Evolutionary conservation across 2,329 filamentous ascomycete species (phyloP), one percentile per base, ranked within the genome.

Genomic region (Paecilomyces fulvus): DNA sequence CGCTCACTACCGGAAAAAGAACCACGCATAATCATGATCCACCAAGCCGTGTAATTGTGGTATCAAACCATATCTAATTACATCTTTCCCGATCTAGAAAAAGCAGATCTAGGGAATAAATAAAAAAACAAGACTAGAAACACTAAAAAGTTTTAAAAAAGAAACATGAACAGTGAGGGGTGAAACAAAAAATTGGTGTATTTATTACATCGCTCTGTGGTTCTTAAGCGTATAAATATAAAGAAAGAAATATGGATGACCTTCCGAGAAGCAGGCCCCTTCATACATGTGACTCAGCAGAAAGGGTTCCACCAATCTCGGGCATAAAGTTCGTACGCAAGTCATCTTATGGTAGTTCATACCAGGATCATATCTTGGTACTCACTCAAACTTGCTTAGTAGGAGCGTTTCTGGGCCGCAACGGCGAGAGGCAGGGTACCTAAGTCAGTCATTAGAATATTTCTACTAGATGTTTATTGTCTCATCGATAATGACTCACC

Each of bases 381-480:
- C 37, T 20, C 14, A 17, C 48, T 49, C 20, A 25, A n/a, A 20
- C 2, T 23, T 23, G 11, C n/a, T 9, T 14, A 10, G 3, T 23
- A n/a, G 9, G 23, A 12, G 51, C 6, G 10, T 17, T 53, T n/a
- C 51, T 49, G 20, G 21, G 11, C 48, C 12, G 48, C 48, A 49
- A 28, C 48, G 21, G 56, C 25, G 53, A 60, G 56, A 9, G 58
- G 58, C 51, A 61, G 59, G 30, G 56, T 37, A n/a, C 60, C 60
- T 61, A 46, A 20, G 14, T 46, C 30, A 56, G n/a, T 25, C 43
- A 31, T 21, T 17, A 49, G 10, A 8, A 28, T 33, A n/a, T 20
- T 43, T 28, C 33, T 51, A 46, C 56, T 55, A 55, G 11, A 48
- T 25, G 6, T 20, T 17, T 23, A 37, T 43, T 37, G 17, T 43